A percentile compares a stretch with the other conserved stretches of the same genome.
Evolutionary conservation across 352 stramenopile genomes (phyloP).

Genomic region (Phytophthora aleatoria): DNA sequence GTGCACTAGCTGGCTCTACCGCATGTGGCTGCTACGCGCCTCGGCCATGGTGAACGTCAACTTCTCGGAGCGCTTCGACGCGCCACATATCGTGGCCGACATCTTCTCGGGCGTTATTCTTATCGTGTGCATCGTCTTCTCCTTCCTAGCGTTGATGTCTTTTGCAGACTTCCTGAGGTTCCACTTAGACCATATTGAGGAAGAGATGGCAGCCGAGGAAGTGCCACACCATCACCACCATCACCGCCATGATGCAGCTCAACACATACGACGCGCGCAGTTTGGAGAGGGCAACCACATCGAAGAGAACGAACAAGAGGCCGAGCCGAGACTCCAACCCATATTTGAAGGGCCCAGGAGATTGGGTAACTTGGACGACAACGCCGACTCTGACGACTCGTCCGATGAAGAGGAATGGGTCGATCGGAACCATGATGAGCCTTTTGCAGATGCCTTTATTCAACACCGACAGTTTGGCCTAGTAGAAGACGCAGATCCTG

Average conservation of each 20-base stretch:
- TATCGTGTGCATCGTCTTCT: conserved; percentile 92
- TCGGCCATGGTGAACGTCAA: conserved; percentile 88
- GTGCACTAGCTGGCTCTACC: conserved; percentile 94
- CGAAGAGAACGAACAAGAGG: conserved; percentile 32
- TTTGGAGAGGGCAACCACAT: conserved; percentile 29
- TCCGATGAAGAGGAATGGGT: conserved; percentile 61
- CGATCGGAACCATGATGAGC: conserved; percentile 36
- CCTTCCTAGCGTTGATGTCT: conserved; percentile 95
- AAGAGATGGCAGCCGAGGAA: conserved; percentile 51
- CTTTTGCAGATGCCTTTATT: conserved; percentile 51
- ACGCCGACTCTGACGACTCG: conserved; percentile 44
- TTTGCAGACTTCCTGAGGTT: conserved; percentile 93
- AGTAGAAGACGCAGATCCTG: conserved; percentile 23
- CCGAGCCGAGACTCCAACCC: conserved; percentile 34
- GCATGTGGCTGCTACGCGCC: conserved; percentile 92
- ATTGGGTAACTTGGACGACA: conserved; percentile 48
- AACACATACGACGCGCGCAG: conserved; percentile 16
- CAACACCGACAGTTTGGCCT: conserved; percentile 41
- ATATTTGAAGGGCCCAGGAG: conserved; percentile 44
- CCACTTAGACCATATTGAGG: conserved; percentile 88
- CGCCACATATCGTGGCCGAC: conserved; percentile 77
- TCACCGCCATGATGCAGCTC: conserved; percentile 24
- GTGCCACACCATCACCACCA: conserved; percentile 29
- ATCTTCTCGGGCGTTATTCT: conserved; percentile 91
- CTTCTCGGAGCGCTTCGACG: conserved; percentile 76